A percentile compares a stretch with the other conserved stretches of the same genome.
phyloP scores from a whole-genome alignment of 176 grass and related monocot genomes.

The Hsuehochloa calcarea region DNA sequence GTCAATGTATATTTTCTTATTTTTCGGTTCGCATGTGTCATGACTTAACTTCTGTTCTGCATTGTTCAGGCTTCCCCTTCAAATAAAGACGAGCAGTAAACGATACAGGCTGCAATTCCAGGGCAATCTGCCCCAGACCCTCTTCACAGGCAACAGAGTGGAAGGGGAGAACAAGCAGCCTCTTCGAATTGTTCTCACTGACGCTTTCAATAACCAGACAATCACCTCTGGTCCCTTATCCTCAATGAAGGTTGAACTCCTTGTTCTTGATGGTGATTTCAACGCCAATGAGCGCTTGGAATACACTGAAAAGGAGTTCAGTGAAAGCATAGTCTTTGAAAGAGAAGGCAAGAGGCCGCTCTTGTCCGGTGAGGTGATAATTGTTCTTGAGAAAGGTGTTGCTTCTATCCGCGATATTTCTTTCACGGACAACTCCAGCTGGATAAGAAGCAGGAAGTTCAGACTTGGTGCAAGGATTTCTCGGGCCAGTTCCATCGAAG shows the following conservation, averaged over 20 bases:
- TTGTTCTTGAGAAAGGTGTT: conserved; percentile 72
- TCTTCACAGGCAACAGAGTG: conserved; percentile 80
- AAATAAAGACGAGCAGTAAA: conserved; percentile 51
- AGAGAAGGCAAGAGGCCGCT: conserved; percentile 83
- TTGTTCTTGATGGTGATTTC: conserved; percentile 95
- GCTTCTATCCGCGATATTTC: conserved; percentile 59
- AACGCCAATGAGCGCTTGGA: conserved; percentile 61
- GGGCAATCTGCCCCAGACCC: conserved; percentile 59
- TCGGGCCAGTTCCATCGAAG: conserved; percentile 41
- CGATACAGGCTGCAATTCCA: conserved; percentile 75
- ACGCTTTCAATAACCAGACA: conserved; percentile 50
- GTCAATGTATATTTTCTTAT: background rate
- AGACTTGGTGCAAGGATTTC: conserved; percentile 72
- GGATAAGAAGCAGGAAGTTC: conserved; percentile 79
- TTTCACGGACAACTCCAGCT: conserved; percentile 93
- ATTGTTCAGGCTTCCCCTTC: conserved; percentile 43
- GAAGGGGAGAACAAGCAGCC: conserved; percentile 61
- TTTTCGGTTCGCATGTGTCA: background rate
- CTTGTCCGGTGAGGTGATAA: conserved; percentile 60
- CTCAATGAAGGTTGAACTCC: conserved; percentile 68
- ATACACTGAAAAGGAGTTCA: conserved; percentile 80
- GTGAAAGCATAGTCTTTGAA: conserved; percentile 65
- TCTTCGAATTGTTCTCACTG: conserved; percentile 58
- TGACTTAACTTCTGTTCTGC: conserved; percentile 35
- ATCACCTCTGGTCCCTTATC: conserved; percentile 52